Conservation (phyloP, 345 rosid genomes). For the Melaleuca alternifolia region DNA sequence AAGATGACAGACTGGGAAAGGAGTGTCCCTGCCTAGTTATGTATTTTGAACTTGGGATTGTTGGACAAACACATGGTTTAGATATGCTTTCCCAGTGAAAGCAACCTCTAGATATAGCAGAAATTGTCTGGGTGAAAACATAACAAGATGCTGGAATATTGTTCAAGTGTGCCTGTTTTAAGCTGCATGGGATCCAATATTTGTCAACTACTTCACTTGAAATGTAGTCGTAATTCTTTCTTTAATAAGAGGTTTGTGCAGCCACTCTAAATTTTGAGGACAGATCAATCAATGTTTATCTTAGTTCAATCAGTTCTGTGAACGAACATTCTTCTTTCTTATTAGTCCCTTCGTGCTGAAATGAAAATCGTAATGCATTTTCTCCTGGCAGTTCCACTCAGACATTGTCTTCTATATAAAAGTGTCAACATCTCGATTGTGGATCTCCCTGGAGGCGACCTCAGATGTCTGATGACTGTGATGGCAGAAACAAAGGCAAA, state of each 20-base stretch:
- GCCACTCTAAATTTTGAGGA: background rate
- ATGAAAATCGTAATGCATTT: background rate
- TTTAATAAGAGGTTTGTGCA: background rate
- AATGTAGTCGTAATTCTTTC: background rate
- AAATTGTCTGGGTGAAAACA: background rate
- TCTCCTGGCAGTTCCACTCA: background rate
- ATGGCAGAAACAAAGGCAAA: background rate
- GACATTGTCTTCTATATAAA: background rate
- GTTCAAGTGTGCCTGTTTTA: background rate
- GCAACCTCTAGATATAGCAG: background rate
- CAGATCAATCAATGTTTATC: background rate
- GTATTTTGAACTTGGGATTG: background rate
- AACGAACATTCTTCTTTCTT: background rate
- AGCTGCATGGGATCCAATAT: background rate
- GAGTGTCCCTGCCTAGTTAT: background rate
- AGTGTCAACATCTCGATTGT: background rate
- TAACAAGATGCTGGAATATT: background rate
- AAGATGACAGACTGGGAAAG: background rate
- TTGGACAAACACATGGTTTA: background rate
- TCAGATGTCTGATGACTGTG: background rate
- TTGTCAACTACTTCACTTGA: background rate
- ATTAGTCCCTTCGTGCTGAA: background rate
- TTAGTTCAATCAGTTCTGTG: background rate
- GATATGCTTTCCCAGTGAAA: background rate
- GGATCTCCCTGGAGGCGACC: background rate